Conservation (phyloP, 2,329 filamentous ascomycete species). For the Fusarium nygamai region DNA sequence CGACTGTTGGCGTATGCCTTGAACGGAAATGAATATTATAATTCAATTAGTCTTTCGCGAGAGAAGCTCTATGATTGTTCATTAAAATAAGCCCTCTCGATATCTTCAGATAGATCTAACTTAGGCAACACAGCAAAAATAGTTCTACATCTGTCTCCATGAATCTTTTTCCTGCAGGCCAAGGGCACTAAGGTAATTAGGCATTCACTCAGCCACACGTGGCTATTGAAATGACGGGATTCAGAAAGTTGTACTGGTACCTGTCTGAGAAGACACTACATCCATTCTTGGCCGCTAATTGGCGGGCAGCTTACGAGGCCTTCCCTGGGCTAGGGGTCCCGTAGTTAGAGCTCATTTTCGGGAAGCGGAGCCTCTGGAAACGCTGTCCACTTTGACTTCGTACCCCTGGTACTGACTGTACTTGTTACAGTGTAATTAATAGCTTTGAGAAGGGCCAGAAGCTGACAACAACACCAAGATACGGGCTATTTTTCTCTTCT, state of each 20-base stretch:
- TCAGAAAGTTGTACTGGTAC: neutral
- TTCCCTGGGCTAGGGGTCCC: conserved; percentile 14
- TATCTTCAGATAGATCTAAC: neutral
- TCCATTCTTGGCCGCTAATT: conserved; percentile 2
- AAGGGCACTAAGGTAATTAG: neutral
- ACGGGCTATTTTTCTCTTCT: conserved; percentile 5
- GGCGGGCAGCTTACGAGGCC: conserved; percentile 11
- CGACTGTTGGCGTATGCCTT: neutral
- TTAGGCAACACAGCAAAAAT: neutral
- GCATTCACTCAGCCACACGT: conserved; percentile 9
- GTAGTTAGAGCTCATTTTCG: conserved; percentile 30
- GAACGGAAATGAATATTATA: neutral
- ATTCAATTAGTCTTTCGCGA: neutral
- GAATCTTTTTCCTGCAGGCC: neutral
- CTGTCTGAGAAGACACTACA: conserved; percentile 7
- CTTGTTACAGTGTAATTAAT: conserved; percentile 1
- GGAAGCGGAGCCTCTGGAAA: conserved; percentile 34
- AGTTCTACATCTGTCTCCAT: conserved; percentile 1
- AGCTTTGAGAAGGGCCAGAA: conserved; percentile 21
- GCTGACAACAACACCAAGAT: conserved; percentile 24
- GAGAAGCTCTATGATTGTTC: neutral
- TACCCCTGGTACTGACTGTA: conserved; percentile 21
- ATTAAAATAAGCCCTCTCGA: neutral
- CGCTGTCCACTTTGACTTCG: conserved; percentile 37
- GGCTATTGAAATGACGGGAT: conserved; percentile 6